Percentiles rank a stretch among this genome's conserved stretches.
phyloP scores from a whole-genome alignment of 495 filamentous ascomycete genomes.

The Saxophila tyrrhenica region DNA sequence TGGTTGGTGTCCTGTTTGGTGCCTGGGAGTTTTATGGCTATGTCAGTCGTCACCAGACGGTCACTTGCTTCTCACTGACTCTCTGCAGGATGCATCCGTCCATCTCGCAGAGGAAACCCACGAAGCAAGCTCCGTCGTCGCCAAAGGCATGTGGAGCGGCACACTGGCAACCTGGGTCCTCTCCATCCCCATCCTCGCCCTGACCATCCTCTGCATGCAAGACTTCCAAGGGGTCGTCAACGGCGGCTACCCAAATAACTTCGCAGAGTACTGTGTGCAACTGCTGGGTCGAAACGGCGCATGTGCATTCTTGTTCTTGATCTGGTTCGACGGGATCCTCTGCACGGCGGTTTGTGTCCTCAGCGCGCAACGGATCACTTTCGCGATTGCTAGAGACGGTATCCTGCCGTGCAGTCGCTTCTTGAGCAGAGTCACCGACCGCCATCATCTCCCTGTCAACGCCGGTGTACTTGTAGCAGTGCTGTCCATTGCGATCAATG shows the following conservation, averaged over 20 bases:
- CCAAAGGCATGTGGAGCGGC: constrained; percentile 31
- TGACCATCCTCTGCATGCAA: constrained; percentile 24
- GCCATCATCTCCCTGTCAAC: constrained; percentile 25
- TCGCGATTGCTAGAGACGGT: constrained; percentile 28
- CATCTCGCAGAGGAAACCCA: constrained; percentile 19
- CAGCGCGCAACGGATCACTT: constrained; percentile 30
- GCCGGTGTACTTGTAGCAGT: constrained; percentile 24
- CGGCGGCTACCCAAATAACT: constrained; percentile 25
- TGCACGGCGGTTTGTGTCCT: constrained; percentile 27
- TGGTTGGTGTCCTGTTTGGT: constrained; percentile 4
- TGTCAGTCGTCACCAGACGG: background rate
- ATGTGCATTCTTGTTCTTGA: constrained; percentile 22
- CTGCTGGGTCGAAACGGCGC: constrained; percentile 24
- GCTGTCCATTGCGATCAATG: constrained; percentile 22
- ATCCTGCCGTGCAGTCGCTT: constrained; percentile 23
- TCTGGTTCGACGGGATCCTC: constrained; percentile 27
- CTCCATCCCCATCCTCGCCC: constrained; percentile 26
- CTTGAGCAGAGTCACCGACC: constrained; percentile 1
- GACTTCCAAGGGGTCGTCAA: constrained; percentile 25
- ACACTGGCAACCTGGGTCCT: constrained; percentile 23
- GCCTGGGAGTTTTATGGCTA: constrained; percentile 6
- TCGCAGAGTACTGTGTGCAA: constrained; percentile 30
- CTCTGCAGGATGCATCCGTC: constrained; percentile 15
- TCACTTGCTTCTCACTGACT: background rate
- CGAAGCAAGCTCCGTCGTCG: constrained; percentile 18